Evolutionary conservation across 495 filamentous ascomycete genomes (phyloP).

Genomic region (Xylaria grammica): DNA sequence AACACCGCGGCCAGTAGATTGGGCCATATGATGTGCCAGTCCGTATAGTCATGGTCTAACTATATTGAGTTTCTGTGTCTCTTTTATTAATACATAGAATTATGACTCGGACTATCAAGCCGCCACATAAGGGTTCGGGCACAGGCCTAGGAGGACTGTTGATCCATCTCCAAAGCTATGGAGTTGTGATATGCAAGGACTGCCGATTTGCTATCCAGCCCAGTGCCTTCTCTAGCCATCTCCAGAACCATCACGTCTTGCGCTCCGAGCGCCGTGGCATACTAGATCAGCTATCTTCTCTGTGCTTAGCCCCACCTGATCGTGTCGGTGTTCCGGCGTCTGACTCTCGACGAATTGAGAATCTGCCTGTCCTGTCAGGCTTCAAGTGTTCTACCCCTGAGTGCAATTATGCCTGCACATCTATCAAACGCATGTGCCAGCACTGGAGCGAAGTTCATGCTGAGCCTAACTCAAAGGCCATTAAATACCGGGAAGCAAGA

Average conservation of each 20-base stretch:
- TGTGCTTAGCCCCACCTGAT: background rate
- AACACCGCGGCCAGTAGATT: background rate
- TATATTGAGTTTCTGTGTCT: background rate
- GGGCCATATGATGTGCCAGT: background rate
- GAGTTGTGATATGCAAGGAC: slow-evolving; percentile 10
- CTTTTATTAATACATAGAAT: background rate
- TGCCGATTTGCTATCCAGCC: slow-evolving; percentile 16
- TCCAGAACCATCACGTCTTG: slow-evolving; percentile 7
- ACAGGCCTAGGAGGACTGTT: slow-evolving; percentile 1
- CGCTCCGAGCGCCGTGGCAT: slow-evolving; percentile 12
- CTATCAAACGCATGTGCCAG: background rate
- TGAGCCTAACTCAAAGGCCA: slow-evolving; percentile 11
- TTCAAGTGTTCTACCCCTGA: background rate
- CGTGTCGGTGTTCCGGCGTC: slow-evolving; percentile 6
- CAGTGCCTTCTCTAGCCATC: slow-evolving; percentile 10
- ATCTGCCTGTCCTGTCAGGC: slow-evolving; percentile 5
- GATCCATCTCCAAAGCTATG: slow-evolving; percentile 6
- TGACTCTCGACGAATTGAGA: slow-evolving; percentile 2
- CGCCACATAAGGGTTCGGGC: background rate
- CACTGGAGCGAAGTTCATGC: slow-evolving; percentile 13
- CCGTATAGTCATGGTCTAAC: background rate
- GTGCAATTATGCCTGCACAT: slow-evolving; percentile 8
- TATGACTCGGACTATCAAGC: slow-evolving; percentile 8
- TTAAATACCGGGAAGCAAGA: slow-evolving; percentile 5
- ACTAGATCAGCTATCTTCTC: slow-evolving; percentile 4